Conservation (phyloP, 371 early-diverging fungal genomes). For the Batkoa obscura region DNA sequence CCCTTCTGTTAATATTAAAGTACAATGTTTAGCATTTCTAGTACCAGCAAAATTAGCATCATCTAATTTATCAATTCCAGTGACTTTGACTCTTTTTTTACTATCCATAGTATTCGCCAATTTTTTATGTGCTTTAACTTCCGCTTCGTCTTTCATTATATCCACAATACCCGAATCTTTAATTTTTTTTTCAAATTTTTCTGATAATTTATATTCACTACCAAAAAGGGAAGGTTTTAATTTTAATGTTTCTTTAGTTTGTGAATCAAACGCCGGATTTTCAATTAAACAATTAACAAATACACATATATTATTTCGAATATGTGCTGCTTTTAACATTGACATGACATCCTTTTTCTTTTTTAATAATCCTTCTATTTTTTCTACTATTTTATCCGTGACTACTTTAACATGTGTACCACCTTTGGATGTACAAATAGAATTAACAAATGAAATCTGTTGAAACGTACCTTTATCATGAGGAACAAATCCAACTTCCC, state of each 20-base stretch:
- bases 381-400: constrained; percentile 73
- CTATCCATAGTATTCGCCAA: constrained; percentile 88
- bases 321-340: constrained; percentile 59
- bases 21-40: constrained; percentile 59
- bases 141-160: constrained; percentile 56
- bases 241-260: constrained; percentile 98
- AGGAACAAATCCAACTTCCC: constrained; percentile 91
- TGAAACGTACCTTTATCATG: neutral
- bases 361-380: constrained; percentile 50
- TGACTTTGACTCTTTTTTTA: constrained; percentile 41
- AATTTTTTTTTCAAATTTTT: constrained; percentile 69
- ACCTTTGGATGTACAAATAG: constrained; percentile 95
- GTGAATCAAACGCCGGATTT: constrained; percentile 98
- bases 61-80: constrained; percentile 89
- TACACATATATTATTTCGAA: constrained; percentile 85
- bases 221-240: constrained; percentile 72
- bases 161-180: constrained; percentile 74
- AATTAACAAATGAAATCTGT: constrained; percentile 92
- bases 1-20: constrained; percentile 98
- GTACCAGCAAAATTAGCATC: constrained; percentile 97
- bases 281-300: constrained; percentile 96
- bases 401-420: constrained; percentile 92
- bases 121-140: constrained; percentile 63
- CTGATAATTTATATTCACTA: constrained; percentile 56
- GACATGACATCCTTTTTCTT: constrained; percentile 68